Evolutionary conservation across 2,329 filamentous ascomycete species (phyloP), one percentile per base, ranked within the genome.

Genomic region (Cytospora paraplurivora): DNA sequence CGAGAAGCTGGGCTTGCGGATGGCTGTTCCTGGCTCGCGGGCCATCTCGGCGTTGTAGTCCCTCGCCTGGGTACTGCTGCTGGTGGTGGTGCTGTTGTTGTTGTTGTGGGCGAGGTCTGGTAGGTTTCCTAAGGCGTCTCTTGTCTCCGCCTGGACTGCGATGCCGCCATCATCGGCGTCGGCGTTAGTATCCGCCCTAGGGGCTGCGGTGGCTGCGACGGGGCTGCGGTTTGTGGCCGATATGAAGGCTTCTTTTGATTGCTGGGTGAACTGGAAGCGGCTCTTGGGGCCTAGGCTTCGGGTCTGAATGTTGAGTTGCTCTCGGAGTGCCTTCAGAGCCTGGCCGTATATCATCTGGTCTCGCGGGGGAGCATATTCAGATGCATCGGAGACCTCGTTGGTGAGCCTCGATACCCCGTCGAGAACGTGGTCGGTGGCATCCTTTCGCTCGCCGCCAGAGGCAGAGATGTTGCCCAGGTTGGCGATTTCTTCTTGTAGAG

Each of bases 301-400:
- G 17, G 88, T 85, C 8, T 86, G 88, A 64, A 88, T 84, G 69
- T 90, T 88, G 32, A 97, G 81, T 71, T 90, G 92, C 62, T 94
- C 91, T 19, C 89, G 88, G 15, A 97, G 80, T 17, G 84, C 83
- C 79, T 95, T 96, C 76, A 97, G 87, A 27, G 90, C 85, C 86
- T 93, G 88, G 51, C 88, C 85, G 72, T 97, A 98, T 32, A 90
- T 89, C 69, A 91, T 87, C 74, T 95, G 92, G 71, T 98, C 95
- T 73, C 97, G 96, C 8, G 92, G 87, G 3, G 95, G 93, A 17
- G 97, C 86, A 69, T 89, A 92, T 62, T 88, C 88, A 1, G 90
- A 86, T 0, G 91, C 90, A 76, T 97, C 93, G 68, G 91, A 89
- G 47, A 97, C 91, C 70, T 95, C 89, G 67, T 89, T 90, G 1